A percentile compares a stretch with the other conserved stretches of the same genome.
Conservation (phyloP, 148 eudicot species). For the Vaccinium macrocarpon region DNA sequence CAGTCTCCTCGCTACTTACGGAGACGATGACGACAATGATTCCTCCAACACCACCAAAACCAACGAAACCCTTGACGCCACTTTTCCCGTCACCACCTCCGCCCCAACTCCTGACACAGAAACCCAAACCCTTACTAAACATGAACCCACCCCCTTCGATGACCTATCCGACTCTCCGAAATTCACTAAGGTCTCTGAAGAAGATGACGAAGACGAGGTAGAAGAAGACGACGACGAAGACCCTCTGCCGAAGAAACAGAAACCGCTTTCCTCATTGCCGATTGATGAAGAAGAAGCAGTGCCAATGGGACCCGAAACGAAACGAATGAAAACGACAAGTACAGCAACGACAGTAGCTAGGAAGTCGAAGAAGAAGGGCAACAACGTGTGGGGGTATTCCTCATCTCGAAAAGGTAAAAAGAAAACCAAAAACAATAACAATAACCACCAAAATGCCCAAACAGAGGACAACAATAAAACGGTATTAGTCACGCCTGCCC, state of each 20-base stretch:
- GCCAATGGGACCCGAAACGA: not conserved
- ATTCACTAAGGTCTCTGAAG: not conserved
- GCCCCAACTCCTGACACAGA: constrained; percentile 18
- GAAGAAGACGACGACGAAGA: constrained; percentile 20
- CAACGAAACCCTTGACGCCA: not conserved
- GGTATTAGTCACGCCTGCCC: constrained; percentile 58
- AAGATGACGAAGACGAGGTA: not conserved
- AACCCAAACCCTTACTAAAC: constrained; percentile 17
- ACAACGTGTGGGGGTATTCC: constrained; percentile 62
- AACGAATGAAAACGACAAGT: constrained; percentile 25
- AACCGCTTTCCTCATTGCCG: constrained; percentile 26
- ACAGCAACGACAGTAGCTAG: not conserved
- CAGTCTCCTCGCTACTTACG: constrained; percentile 6
- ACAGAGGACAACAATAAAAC: constrained; percentile 31
- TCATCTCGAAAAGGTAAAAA: constrained; percentile 59
- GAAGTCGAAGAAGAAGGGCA: constrained; percentile 51
- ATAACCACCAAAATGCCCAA: constrained; percentile 13
- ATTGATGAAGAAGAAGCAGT: constrained; percentile 15
- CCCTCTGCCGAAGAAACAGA: constrained; percentile 38
- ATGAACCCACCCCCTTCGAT: constrained; percentile 28
- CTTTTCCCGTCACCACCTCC: not conserved
- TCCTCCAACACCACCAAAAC: not conserved
- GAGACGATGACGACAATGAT: constrained; percentile 3
- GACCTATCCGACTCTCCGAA: constrained; percentile 20
- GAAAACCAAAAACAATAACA: constrained; percentile 38